Conservation (phyloP, 1,284 basidiomycete genomes). For the Ustilago tritici region DNA sequence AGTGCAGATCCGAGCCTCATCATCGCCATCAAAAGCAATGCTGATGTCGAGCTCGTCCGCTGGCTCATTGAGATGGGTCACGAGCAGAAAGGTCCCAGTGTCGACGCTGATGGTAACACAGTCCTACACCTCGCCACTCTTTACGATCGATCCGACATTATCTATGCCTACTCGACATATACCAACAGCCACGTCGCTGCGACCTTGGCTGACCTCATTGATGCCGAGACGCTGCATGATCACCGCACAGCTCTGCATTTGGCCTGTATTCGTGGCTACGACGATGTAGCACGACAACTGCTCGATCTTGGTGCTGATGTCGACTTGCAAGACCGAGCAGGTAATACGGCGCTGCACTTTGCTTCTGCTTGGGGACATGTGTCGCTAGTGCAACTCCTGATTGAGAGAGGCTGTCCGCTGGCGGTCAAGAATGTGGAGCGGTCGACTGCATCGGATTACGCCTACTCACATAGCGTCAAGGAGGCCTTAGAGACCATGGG, state of each 20-base stretch:
- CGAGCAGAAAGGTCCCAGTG: slow-evolving; percentile 44
- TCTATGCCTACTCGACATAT: slow-evolving; percentile 46
- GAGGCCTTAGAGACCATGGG: slow-evolving; percentile 56
- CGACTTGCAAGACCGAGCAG: slow-evolving; percentile 86
- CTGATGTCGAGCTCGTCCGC: slow-evolving; percentile 56
- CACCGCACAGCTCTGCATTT: slow-evolving; percentile 88
- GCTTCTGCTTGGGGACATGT: slow-evolving; percentile 45
- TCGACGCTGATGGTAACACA: slow-evolving; percentile 43
- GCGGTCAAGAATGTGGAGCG: slow-evolving; percentile 86
- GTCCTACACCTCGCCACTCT: slow-evolving; percentile 54
- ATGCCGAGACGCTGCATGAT: slow-evolving; percentile 35
- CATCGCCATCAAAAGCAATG: slow-evolving; percentile 54
- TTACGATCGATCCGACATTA: slow-evolving; percentile 53
- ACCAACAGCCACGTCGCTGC: slow-evolving; percentile 31
- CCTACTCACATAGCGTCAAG: slow-evolving; percentile 73
- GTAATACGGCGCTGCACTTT: slow-evolving; percentile 91
- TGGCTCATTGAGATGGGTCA: slow-evolving; percentile 65
- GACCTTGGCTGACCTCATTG: slow-evolving; percentile 30
- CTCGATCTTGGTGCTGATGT: slow-evolving; percentile 88
- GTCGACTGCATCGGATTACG: slow-evolving; percentile 90
- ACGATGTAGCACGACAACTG: slow-evolving; percentile 88
- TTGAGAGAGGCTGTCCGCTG: slow-evolving; percentile 87
- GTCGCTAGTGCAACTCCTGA: slow-evolving; percentile 84
- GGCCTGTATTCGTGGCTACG: slow-evolving; percentile 87
- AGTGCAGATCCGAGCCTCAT: slow-evolving; percentile 43